Evolutionary conservation across 352 stramenopile genomes (phyloP).

Genomic region (Phytophthora ohioensis): DNA sequence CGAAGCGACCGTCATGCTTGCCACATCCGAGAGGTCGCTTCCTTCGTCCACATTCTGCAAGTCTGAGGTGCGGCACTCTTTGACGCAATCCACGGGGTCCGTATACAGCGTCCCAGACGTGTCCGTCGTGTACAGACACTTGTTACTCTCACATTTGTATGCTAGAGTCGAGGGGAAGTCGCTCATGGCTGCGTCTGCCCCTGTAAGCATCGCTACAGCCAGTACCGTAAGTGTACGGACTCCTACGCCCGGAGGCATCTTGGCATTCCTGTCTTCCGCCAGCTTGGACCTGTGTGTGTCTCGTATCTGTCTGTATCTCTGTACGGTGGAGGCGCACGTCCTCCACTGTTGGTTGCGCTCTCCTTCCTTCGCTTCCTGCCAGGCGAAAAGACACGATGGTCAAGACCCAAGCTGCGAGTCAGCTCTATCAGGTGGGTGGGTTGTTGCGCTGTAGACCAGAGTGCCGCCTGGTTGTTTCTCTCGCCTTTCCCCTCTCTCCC

Average conservation of each 20-base stretch:
- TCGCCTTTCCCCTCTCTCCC: constrained; percentile 30
- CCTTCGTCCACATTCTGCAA: constrained; percentile 54
- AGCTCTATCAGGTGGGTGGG: not conserved
- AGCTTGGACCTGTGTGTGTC: constrained; percentile 22
- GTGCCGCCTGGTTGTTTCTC: constrained; percentile 35
- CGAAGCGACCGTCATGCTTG: constrained; percentile 54
- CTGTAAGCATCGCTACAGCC: not conserved
- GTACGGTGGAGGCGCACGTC: constrained; percentile 17
- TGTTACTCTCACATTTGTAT: constrained; percentile 60
- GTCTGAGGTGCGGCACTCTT: constrained; percentile 51
- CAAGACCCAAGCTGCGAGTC: constrained; percentile 8
- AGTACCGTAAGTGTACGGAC: not conserved
- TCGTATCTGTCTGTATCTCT: constrained; percentile 12
- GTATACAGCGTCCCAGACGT: constrained; percentile 38
- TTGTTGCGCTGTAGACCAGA: constrained; percentile 14
- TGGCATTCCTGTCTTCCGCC: constrained; percentile 32
- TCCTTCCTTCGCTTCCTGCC: constrained; percentile 1
- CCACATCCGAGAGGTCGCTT: constrained; percentile 58
- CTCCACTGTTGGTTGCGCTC: constrained; percentile 25
- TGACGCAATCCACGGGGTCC: constrained; percentile 64
- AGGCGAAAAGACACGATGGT: constrained; percentile 1
- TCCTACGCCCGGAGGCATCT: constrained; percentile 26
- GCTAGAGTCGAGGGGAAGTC: constrained; percentile 45
- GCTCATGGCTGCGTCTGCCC: constrained; percentile 13
- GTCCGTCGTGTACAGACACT: constrained; percentile 60